Percentiles rank a stretch among this genome's conserved stretches.
phyloP scores from a whole-genome alignment of 441 rosid species.

The Adansonia gregorii region DNA sequence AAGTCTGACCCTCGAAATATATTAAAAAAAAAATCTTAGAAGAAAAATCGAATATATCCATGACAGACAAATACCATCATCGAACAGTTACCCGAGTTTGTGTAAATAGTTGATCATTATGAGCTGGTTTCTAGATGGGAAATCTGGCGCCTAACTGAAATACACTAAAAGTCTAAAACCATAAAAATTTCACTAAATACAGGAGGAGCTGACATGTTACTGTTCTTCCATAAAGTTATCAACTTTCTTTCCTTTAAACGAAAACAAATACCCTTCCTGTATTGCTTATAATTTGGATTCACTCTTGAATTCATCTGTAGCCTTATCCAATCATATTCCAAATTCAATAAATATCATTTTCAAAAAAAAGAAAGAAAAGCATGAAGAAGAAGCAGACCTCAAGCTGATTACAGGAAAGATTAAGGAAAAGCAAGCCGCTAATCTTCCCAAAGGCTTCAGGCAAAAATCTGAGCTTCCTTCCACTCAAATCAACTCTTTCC shows the following conservation, averaged over 20 bases:
- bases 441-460: constrained; percentile 87
- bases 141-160: not conserved
- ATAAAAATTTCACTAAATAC: not conserved
- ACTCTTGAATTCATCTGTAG: not conserved
- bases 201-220: not conserved
- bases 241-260: not conserved
- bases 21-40: not conserved
- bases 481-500: constrained; percentile 69
- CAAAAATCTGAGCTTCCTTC: constrained; percentile 53
- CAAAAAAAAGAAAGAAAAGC: not conserved
- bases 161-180: not conserved
- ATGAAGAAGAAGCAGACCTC: constrained; percentile 46
- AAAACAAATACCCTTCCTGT: not conserved
- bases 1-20: not conserved
- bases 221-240: not conserved
- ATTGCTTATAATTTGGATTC: not conserved
- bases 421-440: constrained; percentile 59
- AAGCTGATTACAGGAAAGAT: constrained; percentile 71
- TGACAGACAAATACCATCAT: not conserved
- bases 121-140: not conserved
- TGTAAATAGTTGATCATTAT: not conserved
- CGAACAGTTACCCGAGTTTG: not conserved
- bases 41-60: not conserved
- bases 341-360: not conserved
- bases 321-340: not conserved